Base-by-base conservation (phyloP, 345 rosid genomes). In the Kandelia obovata region DNA sequence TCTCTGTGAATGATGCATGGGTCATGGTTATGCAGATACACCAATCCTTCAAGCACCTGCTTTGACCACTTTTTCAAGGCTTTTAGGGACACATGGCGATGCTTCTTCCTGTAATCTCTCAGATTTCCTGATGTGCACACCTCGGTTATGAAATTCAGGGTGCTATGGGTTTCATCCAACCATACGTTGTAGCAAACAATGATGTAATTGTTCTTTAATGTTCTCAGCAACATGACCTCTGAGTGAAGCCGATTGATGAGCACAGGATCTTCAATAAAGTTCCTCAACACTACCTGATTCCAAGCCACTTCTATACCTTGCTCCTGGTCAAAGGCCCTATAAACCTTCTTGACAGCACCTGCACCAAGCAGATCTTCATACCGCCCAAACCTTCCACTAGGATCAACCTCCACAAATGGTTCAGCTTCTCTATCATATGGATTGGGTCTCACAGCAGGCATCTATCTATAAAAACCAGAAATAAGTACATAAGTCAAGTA, bases 261-360 rank as follows among this genome's bases (percentile, higher is more conserved):
- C 39, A 75, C 74, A 0, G 84, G 84, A 62, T 88, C 87, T 15
- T 81, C 85, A 20, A 72, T 73, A 63, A 84, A 84, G 35, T 78
- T 78, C 51, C 83, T 71, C 77, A 88, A 69, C 53, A 82, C 79
- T 51, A 86, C 92, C 76, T 84, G 90, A 75, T 88, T 88, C 92
- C 92, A 88, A 5, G 90, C 92, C 71, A 88, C 92, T 76, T 88
- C 92, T 39, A 82, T 84, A 6, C 90, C 90, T 83, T 88, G 88
- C 76, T 84, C 88, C 72, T 88, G 90, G 73, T 88, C 92, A 61
- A 88, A 88, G n/a, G 87, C 92, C 63, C 92, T 79, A 32, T 88
- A 88, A 28, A 88, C 92, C 76, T 82, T 88, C 81, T 88, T 88
- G 66, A 85, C 88, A 0, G 89, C 87, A 66, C 92, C 92, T 19